A percentile compares a stretch with the other conserved stretches of the same genome.
Conservation (phyloP, 2,329 filamentous ascomycete species). For the Cytospora schulzeri region DNA sequence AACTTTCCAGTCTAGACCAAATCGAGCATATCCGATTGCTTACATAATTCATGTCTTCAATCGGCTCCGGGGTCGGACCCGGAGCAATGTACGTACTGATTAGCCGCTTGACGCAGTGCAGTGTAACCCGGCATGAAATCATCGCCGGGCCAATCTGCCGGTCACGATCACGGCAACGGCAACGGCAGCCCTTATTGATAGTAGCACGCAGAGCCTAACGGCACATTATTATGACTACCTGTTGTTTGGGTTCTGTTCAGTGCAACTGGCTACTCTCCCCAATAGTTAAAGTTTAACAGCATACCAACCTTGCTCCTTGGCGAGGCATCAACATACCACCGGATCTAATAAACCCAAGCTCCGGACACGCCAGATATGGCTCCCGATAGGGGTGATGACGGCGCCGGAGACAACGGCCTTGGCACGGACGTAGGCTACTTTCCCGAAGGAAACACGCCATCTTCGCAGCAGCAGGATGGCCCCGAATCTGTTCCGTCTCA, state of each 20-base stretch:
- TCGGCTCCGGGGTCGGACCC: not conserved
- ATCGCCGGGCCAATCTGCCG: constrained; percentile 1
- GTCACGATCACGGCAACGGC: constrained; percentile 2
- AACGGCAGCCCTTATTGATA: too few species aligned
- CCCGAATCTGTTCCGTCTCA: not conserved
- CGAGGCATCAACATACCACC: not conserved
- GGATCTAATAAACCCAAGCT: not conserved
- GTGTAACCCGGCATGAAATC: not conserved
- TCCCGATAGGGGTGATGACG: constrained; percentile 22
- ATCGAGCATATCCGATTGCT: not conserved
- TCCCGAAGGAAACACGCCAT: not conserved
- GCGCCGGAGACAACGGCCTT: constrained; percentile 1
- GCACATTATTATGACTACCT: not conserved
- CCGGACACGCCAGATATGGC: constrained; percentile 13
- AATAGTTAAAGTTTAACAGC: not conserved
- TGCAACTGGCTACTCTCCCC: not conserved
- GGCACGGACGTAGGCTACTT: not conserved
- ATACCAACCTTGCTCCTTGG: not conserved
- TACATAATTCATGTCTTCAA: not conserved
- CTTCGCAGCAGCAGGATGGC: not conserved
- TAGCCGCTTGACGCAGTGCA: not conserved
- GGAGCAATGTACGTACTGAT: not conserved
- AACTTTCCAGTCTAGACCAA: not conserved
- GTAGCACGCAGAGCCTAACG: too few species aligned
- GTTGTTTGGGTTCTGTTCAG: not conserved